Percentiles rank a stretch among this genome's conserved stretches.
Conservation (phyloP, 2,329 filamentous ascomycete species). For the Laburnicola sp. region DNA sequence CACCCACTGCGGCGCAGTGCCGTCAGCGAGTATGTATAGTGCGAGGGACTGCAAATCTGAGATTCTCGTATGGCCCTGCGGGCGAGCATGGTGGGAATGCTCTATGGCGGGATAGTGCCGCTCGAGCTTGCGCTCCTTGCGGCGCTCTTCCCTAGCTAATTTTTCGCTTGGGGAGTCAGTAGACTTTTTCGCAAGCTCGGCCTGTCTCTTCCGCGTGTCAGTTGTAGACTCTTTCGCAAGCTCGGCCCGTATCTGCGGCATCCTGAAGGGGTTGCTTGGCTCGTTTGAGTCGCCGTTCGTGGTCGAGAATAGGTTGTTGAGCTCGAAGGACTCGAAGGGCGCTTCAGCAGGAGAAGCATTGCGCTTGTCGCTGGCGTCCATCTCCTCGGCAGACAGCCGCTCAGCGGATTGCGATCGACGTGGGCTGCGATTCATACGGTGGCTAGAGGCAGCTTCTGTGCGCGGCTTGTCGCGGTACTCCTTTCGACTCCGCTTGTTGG, state of each 20-base stretch:
- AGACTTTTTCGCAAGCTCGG: conserved; percentile 7
- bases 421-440: conserved; percentile 2
- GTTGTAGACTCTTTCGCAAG: neutral
- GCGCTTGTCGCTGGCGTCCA: conserved; percentile 1
- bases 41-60: conserved; percentile 60
- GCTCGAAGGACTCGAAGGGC: conserved; percentile 11
- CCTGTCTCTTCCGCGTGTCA: neutral
- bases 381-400: neutral
- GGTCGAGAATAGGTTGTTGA: conserved; percentile 23
- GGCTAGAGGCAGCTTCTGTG: conserved; percentile 12
- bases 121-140: conserved; percentile 38
- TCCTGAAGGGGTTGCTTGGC: conserved; percentile 26
- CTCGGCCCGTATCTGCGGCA: conserved; percentile 9
- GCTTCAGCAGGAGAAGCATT: neutral
- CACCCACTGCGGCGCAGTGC: conserved; percentile 64
- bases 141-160: conserved; percentile 26
- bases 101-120: conserved; percentile 49
- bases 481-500: neutral
- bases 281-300: conserved; percentile 16
- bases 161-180: too few relatives aligned
- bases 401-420: conserved; percentile 2
- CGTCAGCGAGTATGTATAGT: conserved; percentile 64
- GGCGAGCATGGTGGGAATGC: conserved; percentile 56
- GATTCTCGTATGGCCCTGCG: conserved; percentile 60
- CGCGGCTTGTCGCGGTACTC: conserved; percentile 26